Evolutionary conservation across 345 rosid genomes (phyloP).

Genomic region (Ailanthus altissimus): DNA sequence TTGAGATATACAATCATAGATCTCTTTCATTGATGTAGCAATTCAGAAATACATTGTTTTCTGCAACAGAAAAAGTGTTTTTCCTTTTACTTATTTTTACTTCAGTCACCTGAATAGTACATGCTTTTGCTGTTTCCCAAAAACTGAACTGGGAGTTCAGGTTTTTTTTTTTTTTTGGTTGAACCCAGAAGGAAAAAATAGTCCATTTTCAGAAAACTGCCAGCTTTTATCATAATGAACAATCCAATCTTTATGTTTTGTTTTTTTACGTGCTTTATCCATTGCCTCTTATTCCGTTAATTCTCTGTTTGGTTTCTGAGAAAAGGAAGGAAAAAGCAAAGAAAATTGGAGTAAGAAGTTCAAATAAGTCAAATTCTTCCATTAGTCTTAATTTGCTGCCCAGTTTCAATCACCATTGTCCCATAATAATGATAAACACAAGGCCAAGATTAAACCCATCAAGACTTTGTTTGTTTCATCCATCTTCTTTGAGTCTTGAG

Average conservation of each 20-base stretch:
- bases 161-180: background rate
- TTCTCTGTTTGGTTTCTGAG: conserved; percentile 27
- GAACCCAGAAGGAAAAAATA: background rate
- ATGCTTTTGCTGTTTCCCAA: background rate
- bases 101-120: background rate
- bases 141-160: background rate
- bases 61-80: conserved; percentile 7
- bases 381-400: background rate
- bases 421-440: background rate
- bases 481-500: no score
- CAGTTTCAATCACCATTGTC: background rate
- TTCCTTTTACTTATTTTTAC: background rate
- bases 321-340: conserved; percentile 20
- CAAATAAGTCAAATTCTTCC: background rate
- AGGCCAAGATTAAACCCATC: background rate
- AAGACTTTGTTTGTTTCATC: background rate
- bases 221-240: background rate
- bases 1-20: conserved; percentile 1
- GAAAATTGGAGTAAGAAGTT: background rate
- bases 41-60: conserved; percentile 8
- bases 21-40: conserved; percentile 15
- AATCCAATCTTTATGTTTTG: background rate
- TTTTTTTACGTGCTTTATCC: background rate
- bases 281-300: background rate
- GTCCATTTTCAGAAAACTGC: background rate